A percentile compares a stretch with the other conserved stretches of the same genome.
Conservation (phyloP, 768 basidiomycete species). For the Cyathus striatus region DNA sequence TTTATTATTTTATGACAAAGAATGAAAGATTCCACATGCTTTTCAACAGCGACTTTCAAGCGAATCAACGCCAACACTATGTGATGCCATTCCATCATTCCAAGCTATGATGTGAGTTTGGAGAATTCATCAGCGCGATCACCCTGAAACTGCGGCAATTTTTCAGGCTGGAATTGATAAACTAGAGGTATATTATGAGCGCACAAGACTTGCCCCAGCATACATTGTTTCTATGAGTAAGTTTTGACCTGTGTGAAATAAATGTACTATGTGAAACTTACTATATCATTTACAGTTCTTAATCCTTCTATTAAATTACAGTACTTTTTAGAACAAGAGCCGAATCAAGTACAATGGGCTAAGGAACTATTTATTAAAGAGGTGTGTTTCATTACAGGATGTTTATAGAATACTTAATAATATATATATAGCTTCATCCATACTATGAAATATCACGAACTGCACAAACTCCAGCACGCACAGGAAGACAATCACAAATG, state of each 20-base stretch:
- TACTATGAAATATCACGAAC: not conserved
- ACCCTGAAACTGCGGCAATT: conserved; percentile 6
- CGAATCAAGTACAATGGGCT: not conserved
- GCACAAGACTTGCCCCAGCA: conserved; percentile 5
- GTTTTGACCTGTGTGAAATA: conserved; percentile 1
- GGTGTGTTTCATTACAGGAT: not conserved
- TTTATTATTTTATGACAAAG: conserved; percentile 1
- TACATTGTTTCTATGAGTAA: conserved; percentile 11
- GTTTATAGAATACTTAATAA: not conserved
- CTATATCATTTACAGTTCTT: conserved; percentile 5
- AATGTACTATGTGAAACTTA: not conserved
- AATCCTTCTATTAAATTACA: conserved; percentile 8
- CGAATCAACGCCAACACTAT: conserved; percentile 16
- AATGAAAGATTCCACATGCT: conserved; percentile 16
- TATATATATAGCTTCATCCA: not conserved
- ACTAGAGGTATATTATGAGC: conserved; percentile 8
- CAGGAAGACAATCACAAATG: not conserved
- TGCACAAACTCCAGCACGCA: not conserved
- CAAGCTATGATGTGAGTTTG: conserved; percentile 11
- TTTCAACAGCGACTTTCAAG: conserved; percentile 16
- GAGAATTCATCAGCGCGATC: conserved; percentile 6
- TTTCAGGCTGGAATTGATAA: conserved; percentile 13
- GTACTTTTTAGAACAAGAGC: not conserved
- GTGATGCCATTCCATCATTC: conserved; percentile 13
- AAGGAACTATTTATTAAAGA: not conserved